phyloP scores from a whole-genome alignment of 345 rosid species.

The Ceriops zippeliana region DNA sequence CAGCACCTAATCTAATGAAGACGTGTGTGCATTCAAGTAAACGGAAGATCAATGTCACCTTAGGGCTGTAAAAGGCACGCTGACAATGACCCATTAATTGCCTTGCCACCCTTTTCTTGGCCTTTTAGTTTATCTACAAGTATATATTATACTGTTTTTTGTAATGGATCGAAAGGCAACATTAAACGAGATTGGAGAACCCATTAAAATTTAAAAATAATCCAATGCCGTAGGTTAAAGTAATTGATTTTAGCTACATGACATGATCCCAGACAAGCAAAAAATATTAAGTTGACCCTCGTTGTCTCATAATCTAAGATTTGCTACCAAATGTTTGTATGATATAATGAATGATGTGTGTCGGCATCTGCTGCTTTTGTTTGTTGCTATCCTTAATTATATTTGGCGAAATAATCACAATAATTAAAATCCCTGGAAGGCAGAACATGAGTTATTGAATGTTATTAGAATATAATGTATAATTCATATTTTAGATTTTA shows the following conservation, averaged over 20 bases:
- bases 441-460: no score
- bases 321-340: neutral
- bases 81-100: conserved; percentile 7
- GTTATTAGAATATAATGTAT: no score
- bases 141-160: no score
- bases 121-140: no score
- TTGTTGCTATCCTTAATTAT: neutral
- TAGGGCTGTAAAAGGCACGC: conserved; percentile 11
- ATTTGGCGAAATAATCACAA: no score
- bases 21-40: neutral
- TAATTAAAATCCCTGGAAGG: no score
- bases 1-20: neutral
- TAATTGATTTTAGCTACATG: neutral
- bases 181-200: neutral
- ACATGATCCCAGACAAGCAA: neutral
- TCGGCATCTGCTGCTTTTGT: neutral
- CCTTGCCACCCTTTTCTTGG: no score
- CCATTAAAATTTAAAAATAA: neutral
- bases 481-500: no score
- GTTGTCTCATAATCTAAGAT: neutral
- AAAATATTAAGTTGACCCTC: neutral
- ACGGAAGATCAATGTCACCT: neutral
- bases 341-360: neutral
- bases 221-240: neutral
- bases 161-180: neutral